Evolutionary conservation across 768 basidiomycete species (phyloP).

Genomic region (Russula dissimulans): DNA sequence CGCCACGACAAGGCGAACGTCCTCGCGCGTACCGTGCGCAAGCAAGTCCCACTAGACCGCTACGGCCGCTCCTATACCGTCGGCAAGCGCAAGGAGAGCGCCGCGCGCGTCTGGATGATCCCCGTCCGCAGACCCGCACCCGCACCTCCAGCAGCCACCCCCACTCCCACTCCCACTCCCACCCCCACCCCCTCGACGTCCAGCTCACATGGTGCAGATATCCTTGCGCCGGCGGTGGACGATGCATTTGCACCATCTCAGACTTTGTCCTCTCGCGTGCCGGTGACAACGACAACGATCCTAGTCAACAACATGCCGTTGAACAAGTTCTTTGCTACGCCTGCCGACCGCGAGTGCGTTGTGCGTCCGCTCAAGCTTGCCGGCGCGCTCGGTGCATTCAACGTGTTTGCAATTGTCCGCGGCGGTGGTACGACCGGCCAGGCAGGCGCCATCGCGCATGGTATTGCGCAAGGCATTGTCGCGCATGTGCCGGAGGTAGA

Average conservation of each 20-base stretch:
- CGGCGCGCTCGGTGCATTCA: constrained; percentile 79
- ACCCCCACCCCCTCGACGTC: neutral
- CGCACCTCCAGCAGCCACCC: neutral
- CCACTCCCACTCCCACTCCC: neutral
- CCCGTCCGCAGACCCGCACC: constrained; percentile 33
- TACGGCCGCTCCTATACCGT: constrained; percentile 79
- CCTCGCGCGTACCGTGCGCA: constrained; percentile 41
- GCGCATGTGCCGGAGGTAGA: constrained; percentile 62
- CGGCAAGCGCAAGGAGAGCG: constrained; percentile 83
- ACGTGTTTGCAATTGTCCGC: constrained; percentile 46
- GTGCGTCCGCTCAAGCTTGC: constrained; percentile 79
- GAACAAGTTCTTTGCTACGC: constrained; percentile 64
- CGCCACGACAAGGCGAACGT: constrained; percentile 45
- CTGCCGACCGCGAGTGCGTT: constrained; percentile 71
- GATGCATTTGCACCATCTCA: constrained; percentile 14
- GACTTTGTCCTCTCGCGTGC: constrained; percentile 14
- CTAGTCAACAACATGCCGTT: constrained; percentile 82
- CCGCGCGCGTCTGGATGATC: constrained; percentile 92
- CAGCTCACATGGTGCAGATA: neutral
- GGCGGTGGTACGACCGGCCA: constrained; percentile 92
- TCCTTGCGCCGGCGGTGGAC: constrained; percentile 1
- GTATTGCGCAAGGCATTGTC: constrained; percentile 64
- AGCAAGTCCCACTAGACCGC: constrained; percentile 55
- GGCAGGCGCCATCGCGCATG: constrained; percentile 76
- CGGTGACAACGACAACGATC: constrained; percentile 51